phyloP scores from a whole-genome alignment of 164 flowering plant genomes.

The Nelumbo lutea region DNA sequence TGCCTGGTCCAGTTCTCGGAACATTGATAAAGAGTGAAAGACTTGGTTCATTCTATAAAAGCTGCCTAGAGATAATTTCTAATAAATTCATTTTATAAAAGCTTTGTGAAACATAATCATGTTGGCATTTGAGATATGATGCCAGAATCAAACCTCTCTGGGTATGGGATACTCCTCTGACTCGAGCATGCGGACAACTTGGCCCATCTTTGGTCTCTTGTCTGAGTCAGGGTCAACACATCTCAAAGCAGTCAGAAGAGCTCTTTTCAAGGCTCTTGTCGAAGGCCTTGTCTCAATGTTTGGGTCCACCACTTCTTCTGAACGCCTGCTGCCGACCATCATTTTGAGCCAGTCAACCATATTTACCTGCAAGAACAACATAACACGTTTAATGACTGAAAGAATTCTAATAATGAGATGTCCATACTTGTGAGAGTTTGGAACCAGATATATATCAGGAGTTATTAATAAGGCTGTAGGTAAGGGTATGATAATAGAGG shows the following conservation, averaged over 20 bases:
- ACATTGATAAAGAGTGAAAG: neutral
- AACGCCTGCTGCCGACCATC: conserved; percentile 77
- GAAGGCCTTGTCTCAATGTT: conserved; percentile 68
- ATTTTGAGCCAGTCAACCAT: conserved; percentile 85
- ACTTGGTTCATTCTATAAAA: neutral
- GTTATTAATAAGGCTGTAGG: too few species aligned
- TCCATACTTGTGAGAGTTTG: neutral
- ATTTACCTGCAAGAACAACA: conserved; percentile 54
- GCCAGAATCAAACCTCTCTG: conserved; percentile 51
- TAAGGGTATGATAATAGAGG: neutral
- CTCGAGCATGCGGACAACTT: conserved; percentile 90
- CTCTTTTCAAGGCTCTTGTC: conserved; percentile 73
- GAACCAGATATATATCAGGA: neutral
- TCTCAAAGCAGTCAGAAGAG: conserved; percentile 79
- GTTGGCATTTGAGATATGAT: neutral
- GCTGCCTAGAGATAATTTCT: neutral
- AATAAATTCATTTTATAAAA: neutral
- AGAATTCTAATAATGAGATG: neutral
- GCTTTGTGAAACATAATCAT: neutral
- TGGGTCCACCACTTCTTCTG: conserved; percentile 85
- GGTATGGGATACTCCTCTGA: conserved; percentile 81
- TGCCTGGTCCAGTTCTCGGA: neutral
- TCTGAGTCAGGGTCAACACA: conserved; percentile 83
- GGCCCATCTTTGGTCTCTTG: conserved; percentile 87
- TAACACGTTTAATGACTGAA: neutral